Conservation (phyloP, 768 basidiomycete genomes). For the Calocybe indica region DNA sequence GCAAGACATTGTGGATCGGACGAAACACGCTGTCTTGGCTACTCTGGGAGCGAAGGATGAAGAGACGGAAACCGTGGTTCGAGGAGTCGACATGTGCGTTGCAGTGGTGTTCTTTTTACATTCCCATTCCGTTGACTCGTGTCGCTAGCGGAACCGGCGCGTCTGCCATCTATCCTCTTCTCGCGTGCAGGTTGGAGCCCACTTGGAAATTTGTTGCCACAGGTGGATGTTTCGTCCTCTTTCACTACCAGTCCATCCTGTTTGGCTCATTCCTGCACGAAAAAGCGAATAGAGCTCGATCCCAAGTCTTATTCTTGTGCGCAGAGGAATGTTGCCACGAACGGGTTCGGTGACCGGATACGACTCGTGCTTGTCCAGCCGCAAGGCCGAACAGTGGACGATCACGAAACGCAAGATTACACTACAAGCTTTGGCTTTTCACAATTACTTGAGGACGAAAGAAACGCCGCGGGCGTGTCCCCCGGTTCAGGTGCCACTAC, state of each 20-base stretch:
- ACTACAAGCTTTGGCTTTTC: slow-evolving; percentile 30
- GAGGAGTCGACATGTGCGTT: slow-evolving; percentile 71
- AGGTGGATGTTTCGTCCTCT: slow-evolving; percentile 33
- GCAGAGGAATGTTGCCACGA: slow-evolving; percentile 46
- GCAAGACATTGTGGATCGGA: slow-evolving; percentile 54
- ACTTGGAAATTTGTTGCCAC: slow-evolving; percentile 64
- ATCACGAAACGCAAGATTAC: slow-evolving; percentile 32
- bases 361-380: slow-evolving; percentile 23
- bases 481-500: too few species aligned
- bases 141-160: slow-evolving; percentile 78
- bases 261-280: neutral
- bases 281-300: slow-evolving; percentile 58
- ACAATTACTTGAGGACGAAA: slow-evolving; percentile 5
- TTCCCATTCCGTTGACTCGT: neutral
- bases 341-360: slow-evolving; percentile 50
- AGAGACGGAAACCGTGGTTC: slow-evolving; percentile 17
- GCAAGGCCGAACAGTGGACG: slow-evolving; percentile 8
- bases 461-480: too few species aligned
- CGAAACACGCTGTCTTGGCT: slow-evolving; percentile 9
- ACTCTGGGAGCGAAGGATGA: neutral
- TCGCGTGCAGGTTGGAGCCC: slow-evolving; percentile 50
- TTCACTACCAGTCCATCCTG: neutral
- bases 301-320: slow-evolving; percentile 52
- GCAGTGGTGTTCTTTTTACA: neutral
- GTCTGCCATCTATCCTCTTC: slow-evolving; percentile 82